Base-by-base conservation (phyloP, 1,284 basidiomycete species). In the Schizophyllum amplum region DNA sequence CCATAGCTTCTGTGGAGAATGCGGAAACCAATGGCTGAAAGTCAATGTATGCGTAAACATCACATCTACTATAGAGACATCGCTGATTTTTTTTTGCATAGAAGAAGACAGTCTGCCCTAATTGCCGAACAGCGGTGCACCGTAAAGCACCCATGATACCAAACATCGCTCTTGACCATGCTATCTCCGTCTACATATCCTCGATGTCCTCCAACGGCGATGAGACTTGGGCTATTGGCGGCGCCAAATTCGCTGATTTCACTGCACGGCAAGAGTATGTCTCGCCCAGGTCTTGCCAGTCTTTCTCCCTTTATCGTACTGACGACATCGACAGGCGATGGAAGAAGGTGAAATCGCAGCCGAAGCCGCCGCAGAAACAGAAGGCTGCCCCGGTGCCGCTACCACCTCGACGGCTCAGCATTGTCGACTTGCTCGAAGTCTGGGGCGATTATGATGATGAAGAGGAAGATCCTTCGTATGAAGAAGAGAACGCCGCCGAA, bases 1-100 rank as follows among this genome's bases (percentile, higher is more conserved):
- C 21, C 81, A 83, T 63, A 79, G 74, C 25, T 73, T 76, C 56
- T 83, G 81, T 56, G 81, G 79, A 11, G 72, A 75, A 52, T 83
- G 81, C 61, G 76, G 74, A 13, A 73, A 74, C 68, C 64, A 69
- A 57, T 83, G 81, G 81, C 66, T 75, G 54, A 60, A 63, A 42
- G 71, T 71, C 59, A 75, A 75, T 52, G 81, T 80, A 56, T 57
- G 70, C 63, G 23, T 47, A 48, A 26, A n/a, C 56, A 47, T n/a
- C 26, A n/a, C 33, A 9, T 42, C 46, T 54, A 57, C 48, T 56
- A 33, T 49, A 52, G 52, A 55, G 46, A 42, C 48, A 23, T 46
- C n/a, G 49, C 57, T 27, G 7, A 24, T 52, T 3, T 24, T 56
- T 53, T 25, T 25, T 47, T 51, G 57, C 58, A 42, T 61, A 75